These are phyloP conservation scores for Mycena capillaripes DNA, from an alignment of 768 basidiomycete genomes.

Conservation along the genomic window DNA sequence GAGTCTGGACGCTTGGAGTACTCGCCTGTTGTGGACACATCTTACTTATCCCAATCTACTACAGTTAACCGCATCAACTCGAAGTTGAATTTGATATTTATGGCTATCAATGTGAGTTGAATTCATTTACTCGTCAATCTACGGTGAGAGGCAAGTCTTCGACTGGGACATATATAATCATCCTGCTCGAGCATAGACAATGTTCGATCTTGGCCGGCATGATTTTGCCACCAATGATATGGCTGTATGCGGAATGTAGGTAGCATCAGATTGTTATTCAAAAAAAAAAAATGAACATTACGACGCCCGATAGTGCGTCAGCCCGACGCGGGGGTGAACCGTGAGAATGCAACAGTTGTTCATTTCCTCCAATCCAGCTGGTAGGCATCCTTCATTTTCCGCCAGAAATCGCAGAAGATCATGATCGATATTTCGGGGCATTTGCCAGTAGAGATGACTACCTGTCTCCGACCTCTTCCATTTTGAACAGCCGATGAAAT, in stretches of 20 bases:
- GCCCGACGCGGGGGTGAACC: too few relatives aligned
- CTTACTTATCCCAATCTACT: too few relatives aligned
- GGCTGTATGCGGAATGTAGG: too few relatives aligned
- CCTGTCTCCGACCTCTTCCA: background rate
- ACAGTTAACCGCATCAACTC: too few relatives aligned
- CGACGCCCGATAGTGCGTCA: background rate
- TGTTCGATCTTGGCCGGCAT: background rate
- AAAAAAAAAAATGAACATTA: too few relatives aligned
- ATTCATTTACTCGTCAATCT: background rate
- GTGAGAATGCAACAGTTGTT: slow-evolving; percentile 13
- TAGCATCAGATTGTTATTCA: too few relatives aligned
- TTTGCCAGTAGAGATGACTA: background rate
- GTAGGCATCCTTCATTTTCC: background rate
- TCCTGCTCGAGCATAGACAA: background rate
- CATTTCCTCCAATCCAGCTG: background rate
- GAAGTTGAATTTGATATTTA: too few relatives aligned
- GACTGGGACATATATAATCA: background rate
- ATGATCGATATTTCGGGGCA: slow-evolving; percentile 15
- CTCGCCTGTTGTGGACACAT: too few relatives aligned
- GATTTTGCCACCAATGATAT: background rate
- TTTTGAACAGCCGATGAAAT: background rate
- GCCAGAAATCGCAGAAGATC: background rate
- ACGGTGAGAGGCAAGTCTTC: background rate
- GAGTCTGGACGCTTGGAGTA: too few relatives aligned
- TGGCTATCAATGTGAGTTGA: too few relatives aligned